Percentiles rank a stretch among this genome's conserved stretches.
These are phyloP conservation scores for Fusarium sp. DNA, from an alignment of 2,329 filamentous ascomycete genomes.

Conservation along the genomic window DNA sequence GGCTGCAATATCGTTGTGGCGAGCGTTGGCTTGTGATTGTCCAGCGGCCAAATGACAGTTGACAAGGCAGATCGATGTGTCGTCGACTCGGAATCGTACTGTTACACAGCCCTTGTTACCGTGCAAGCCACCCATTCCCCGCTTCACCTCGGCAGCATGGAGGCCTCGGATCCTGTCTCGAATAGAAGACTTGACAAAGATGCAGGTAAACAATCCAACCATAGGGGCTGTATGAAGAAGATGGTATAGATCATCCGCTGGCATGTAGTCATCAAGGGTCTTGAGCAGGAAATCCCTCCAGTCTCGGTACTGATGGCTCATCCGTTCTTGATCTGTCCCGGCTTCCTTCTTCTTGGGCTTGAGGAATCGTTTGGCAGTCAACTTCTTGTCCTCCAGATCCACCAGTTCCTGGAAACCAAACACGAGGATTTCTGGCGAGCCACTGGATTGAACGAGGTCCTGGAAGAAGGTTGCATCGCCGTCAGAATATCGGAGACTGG, in stretches of 20 bases:
- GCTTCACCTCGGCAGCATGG: conserved; percentile 86
- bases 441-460: conserved; percentile 79
- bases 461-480: conserved; percentile 83
- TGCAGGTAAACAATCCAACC: conserved; percentile 94
- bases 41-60: conserved; percentile 98
- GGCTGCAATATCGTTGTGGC: conserved; percentile 90
- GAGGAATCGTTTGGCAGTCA: conserved; percentile 94
- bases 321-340: conserved; percentile 84
- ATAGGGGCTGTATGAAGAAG: conserved; percentile 87
- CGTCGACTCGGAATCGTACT: conserved; percentile 92
- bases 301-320: conserved; percentile 97
- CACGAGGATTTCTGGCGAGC: conserved; percentile 87
- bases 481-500: conserved; percentile 77
- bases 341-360: conserved; percentile 90
- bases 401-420: conserved; percentile 99
- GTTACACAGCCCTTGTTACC: conserved; percentile 97
- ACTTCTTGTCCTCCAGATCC: conserved; percentile 95
- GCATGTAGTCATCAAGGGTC: conserved; percentile 85
- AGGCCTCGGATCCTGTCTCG: conserved; percentile 82
- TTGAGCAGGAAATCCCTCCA: conserved; percentile 93
- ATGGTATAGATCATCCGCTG: conserved; percentile 80
- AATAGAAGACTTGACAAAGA: conserved; percentile 89
- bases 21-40: conserved; percentile 87
- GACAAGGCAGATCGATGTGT: conserved; percentile 94
- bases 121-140: conserved; percentile 93